Evolutionary conservation across 176 grass and related monocot species (phyloP).

Genomic region (Hsuehochloa calcarea): DNA sequence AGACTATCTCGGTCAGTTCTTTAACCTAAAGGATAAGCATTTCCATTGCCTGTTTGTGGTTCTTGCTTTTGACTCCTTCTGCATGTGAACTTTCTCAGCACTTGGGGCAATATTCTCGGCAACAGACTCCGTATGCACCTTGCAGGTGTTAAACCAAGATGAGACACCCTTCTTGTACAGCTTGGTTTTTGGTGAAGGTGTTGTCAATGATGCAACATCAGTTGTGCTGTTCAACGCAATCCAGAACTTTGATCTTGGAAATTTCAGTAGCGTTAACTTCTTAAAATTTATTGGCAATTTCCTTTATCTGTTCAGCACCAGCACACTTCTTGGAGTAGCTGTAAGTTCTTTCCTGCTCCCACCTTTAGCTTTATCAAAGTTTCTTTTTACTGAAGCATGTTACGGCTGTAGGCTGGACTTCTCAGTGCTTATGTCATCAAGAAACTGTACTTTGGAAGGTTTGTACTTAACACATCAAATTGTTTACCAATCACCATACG

Average conservation of each 20-base stretch:
- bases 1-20: constrained; percentile 74
- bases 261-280: constrained; percentile 42
- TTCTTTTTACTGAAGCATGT: constrained; percentile 11
- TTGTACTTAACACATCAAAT: constrained; percentile 25
- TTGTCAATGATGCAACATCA: constrained; percentile 97
- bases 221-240: constrained; percentile 93
- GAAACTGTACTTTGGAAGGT: constrained; percentile 94
- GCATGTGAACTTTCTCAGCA: constrained; percentile 48
- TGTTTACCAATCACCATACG: not conserved
- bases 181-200: constrained; percentile 94
- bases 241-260: constrained; percentile 62
- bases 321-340: constrained; percentile 82
- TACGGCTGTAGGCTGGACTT: constrained; percentile 66
- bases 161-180: constrained; percentile 95
- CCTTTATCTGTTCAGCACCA: constrained; percentile 63
- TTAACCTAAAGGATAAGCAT: not conserved
- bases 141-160: constrained; percentile 93
- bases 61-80: constrained; percentile 28
- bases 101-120: constrained; percentile 96
- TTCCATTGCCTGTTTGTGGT: not conserved
- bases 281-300: constrained; percentile 66
- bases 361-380: not conserved
- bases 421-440: constrained; percentile 92
- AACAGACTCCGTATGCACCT: constrained; percentile 94
- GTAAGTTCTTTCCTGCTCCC: constrained; percentile 58